Conservation (phyloP, 2,329 filamentous ascomycete genomes). For the Microsporum ferrugineum region DNA sequence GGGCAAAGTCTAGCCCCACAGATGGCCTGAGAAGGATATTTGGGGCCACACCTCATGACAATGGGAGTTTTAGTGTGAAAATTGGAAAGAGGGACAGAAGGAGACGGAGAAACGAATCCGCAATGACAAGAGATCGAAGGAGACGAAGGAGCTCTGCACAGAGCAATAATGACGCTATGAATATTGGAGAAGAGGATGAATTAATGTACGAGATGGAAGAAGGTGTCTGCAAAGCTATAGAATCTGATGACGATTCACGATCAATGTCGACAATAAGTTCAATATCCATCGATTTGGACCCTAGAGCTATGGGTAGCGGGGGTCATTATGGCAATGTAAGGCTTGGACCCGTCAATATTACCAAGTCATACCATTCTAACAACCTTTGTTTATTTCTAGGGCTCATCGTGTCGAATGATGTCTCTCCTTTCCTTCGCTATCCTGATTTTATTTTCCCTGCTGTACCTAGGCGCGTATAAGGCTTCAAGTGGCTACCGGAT, state of each 20-base stretch:
- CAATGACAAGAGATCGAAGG: slow-evolving; percentile 18
- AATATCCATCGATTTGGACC: slow-evolving; percentile 43
- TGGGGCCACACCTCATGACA: slow-evolving; percentile 25
- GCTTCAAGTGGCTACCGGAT: slow-evolving; percentile 35
- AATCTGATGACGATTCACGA: slow-evolving; percentile 47
- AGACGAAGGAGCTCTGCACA: slow-evolving; percentile 22
- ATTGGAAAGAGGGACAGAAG: slow-evolving; percentile 41
- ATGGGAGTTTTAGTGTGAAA: slow-evolving; percentile 36
- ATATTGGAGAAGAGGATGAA: slow-evolving; percentile 55
- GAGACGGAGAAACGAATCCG: slow-evolving; percentile 34
- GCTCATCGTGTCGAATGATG: slow-evolving; percentile 20
- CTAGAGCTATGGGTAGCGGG: slow-evolving; percentile 26
- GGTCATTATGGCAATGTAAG: slow-evolving; percentile 15
- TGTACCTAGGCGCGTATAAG: slow-evolving; percentile 47
- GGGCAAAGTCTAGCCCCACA: slow-evolving; percentile 21
- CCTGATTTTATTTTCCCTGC: slow-evolving; percentile 42
- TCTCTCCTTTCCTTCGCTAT: slow-evolving; percentile 37
- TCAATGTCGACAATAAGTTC: slow-evolving; percentile 40
- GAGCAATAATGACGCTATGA: slow-evolving; percentile 38
- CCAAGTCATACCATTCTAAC: not conserved
- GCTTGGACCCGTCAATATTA: not conserved
- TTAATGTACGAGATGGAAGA: slow-evolving; percentile 89
- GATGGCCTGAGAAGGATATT: slow-evolving; percentile 32
- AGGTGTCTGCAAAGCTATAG: slow-evolving; percentile 46
- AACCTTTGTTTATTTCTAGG: slow-evolving; percentile 12